These are phyloP conservation scores for Ascocoryne sarcoides DNA, from an alignment of 2,329 filamentous ascomycete species.

Conservation along the genomic window DNA sequence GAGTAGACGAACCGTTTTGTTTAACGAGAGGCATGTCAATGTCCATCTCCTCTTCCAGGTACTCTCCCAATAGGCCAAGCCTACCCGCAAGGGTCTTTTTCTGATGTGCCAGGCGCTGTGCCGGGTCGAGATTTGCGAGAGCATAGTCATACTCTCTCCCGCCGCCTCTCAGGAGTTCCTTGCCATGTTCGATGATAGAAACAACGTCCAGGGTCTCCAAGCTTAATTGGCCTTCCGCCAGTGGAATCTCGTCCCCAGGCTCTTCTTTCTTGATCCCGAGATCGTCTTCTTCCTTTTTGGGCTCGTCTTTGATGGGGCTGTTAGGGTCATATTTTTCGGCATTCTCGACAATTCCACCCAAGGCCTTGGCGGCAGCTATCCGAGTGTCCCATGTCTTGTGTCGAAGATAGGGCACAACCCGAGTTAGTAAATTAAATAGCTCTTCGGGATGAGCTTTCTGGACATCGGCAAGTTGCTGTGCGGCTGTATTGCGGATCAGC, in stretches of 20 bases:
- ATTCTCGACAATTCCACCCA: slow-evolving; percentile 89
- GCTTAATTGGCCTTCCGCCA: slow-evolving; percentile 50
- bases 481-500: slow-evolving; percentile 92
- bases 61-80: slow-evolving; percentile 76
- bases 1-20: slow-evolving; percentile 19
- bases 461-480: slow-evolving; percentile 92
- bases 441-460: slow-evolving; percentile 98
- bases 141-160: slow-evolving; percentile 78
- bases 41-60: slow-evolving; percentile 73
- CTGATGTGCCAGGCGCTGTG: slow-evolving; percentile 72
- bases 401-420: slow-evolving; percentile 89
- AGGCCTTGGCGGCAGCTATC: slow-evolving; percentile 84
- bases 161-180: slow-evolving; percentile 72
- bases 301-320: slow-evolving; percentile 39
- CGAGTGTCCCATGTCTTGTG: slow-evolving; percentile 97
- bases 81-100: slow-evolving; percentile 80
- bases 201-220: slow-evolving; percentile 70
- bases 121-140: slow-evolving; percentile 71
- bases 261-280: slow-evolving; percentile 49
- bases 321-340: slow-evolving; percentile 86
- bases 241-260: slow-evolving; percentile 37
- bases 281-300: slow-evolving; percentile 30
- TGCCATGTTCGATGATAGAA: slow-evolving; percentile 73
- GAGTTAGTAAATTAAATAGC: slow-evolving; percentile 85
- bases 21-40: slow-evolving; percentile 42